Evolutionary conservation across 176 grass and related monocot genomes (phyloP).

Genomic region (Raddia distichophylla): DNA sequence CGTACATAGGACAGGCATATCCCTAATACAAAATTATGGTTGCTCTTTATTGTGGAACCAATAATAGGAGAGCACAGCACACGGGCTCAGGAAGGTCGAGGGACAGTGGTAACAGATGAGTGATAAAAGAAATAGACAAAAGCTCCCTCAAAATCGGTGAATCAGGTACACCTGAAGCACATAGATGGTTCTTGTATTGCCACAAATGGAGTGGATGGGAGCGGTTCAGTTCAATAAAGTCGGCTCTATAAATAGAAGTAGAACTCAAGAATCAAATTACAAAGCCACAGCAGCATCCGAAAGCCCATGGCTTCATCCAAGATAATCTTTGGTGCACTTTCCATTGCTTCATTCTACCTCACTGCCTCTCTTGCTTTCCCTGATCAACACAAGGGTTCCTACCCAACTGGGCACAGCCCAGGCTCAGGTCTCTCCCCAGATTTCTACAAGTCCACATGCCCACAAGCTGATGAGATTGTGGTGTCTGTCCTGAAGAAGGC

Average conservation of each 20-base stretch:
- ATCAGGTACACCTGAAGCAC: slow-evolving; percentile 59
- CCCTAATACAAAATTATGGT: background rate
- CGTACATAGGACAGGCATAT: background rate
- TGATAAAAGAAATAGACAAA: background rate
- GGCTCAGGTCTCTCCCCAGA: slow-evolving; percentile 50
- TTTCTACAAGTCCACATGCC: slow-evolving; percentile 75
- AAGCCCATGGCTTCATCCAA: slow-evolving; percentile 61
- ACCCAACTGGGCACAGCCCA: slow-evolving; percentile 40
- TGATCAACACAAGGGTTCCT: slow-evolving; percentile 42
- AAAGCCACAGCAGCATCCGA: slow-evolving; percentile 1
- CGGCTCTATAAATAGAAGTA: slow-evolving; percentile 41
- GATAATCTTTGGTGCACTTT: slow-evolving; percentile 41
- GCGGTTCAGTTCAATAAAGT: slow-evolving; percentile 33
- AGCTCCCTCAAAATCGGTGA: slow-evolving; percentile 31
- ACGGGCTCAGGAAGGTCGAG: slow-evolving; percentile 32
- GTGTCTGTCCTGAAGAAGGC: slow-evolving; percentile 65
- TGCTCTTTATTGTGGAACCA: slow-evolving; percentile 23
- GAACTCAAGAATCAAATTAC: background rate
- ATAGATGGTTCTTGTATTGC: slow-evolving; percentile 35
- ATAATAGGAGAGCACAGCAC: slow-evolving; percentile 5
- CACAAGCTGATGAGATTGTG: slow-evolving; percentile 69
- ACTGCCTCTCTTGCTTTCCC: slow-evolving; percentile 52
- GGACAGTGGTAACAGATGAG: slow-evolving; percentile 12
- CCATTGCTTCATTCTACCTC: slow-evolving; percentile 43
- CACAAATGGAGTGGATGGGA: slow-evolving; percentile 48